Percentiles rank a stretch among this genome's conserved stretches.
phyloP scores from a whole-genome alignment of 2,329 filamentous ascomycete genomes.

The Metarhizium rileyi region DNA sequence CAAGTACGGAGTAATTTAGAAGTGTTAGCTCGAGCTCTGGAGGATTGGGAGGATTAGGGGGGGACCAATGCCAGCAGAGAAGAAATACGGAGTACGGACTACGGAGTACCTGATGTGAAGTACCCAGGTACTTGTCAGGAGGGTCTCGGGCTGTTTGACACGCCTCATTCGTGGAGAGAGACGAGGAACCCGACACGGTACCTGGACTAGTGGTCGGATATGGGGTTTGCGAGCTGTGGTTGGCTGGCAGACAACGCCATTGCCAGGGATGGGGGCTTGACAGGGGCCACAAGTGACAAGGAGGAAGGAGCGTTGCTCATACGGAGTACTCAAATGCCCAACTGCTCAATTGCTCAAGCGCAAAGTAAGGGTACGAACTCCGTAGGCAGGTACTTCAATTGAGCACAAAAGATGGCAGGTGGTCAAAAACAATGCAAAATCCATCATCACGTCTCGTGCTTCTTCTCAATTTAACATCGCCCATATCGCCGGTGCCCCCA shows the following conservation, averaged over 20 bases:
- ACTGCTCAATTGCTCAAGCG: too few relatives aligned
- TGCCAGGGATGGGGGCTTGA: background rate
- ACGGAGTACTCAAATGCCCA: too few relatives aligned
- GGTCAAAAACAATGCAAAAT: too few relatives aligned
- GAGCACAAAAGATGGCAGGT: too few relatives aligned
- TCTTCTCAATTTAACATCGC: too few relatives aligned
- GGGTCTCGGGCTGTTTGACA: background rate
- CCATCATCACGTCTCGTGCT: too few relatives aligned
- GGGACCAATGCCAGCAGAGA: background rate
- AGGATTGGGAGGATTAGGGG: too few relatives aligned
- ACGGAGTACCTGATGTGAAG: background rate
- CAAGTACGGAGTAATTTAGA: conserved; percentile 4
- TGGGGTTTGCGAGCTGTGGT: background rate
- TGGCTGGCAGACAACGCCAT: background rate
- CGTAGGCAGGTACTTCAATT: too few relatives aligned
- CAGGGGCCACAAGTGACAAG: background rate
- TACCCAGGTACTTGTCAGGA: background rate
- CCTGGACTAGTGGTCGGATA: background rate
- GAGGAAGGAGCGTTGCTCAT: background rate
- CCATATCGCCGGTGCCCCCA: too few relatives aligned
- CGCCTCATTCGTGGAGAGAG: background rate
- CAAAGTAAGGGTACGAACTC: too few relatives aligned
- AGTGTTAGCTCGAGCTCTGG: too few relatives aligned
- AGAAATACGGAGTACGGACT: background rate
- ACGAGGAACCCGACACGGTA: background rate